Conservation (phyloP, 164 flowering plant genomes). For the Tetracentron sinense region DNA sequence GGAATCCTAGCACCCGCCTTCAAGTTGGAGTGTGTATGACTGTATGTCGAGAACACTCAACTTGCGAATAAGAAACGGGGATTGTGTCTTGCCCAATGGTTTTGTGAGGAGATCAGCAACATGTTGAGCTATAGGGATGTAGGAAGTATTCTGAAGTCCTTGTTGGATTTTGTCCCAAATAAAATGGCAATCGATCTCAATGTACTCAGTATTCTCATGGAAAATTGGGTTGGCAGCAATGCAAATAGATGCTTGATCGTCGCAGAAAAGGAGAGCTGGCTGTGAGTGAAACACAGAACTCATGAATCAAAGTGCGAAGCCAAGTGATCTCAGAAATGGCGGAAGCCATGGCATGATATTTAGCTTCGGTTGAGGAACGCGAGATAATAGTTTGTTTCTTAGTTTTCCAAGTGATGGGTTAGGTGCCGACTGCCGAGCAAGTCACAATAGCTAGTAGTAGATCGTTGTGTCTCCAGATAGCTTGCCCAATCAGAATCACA, state of each 20-base stretch:
- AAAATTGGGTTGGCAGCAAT: not conserved
- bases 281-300: not conserved
- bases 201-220: not conserved
- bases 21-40: too few relatives aligned
- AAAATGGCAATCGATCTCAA: not conserved
- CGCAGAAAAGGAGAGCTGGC: too few relatives aligned
- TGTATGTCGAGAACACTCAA: too few relatives aligned
- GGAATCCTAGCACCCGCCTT: too few relatives aligned
- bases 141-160: too few relatives aligned
- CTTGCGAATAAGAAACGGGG: too few relatives aligned
- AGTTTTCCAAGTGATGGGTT: slow-evolving; percentile 6
- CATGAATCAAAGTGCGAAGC: not conserved
- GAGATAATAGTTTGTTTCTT: slow-evolving; percentile 6
- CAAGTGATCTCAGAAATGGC: not conserved
- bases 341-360: slow-evolving; percentile 7
- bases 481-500: slow-evolving; percentile 16
- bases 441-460: not conserved
- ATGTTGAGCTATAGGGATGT: too few relatives aligned
- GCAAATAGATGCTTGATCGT: too few relatives aligned
- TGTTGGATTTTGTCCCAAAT: too few relatives aligned
- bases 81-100: too few relatives aligned
- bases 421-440: slow-evolving; percentile 1
- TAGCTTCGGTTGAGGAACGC: slow-evolving; percentile 3
- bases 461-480: slow-evolving; percentile 1
- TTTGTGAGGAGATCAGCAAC: too few relatives aligned